Percentiles rank a stretch among this genome's conserved stretches.
These are phyloP conservation scores for Aspergillus versicolor DNA, from an alignment of 2,329 filamentous ascomycete species.

Conservation along the genomic window DNA sequence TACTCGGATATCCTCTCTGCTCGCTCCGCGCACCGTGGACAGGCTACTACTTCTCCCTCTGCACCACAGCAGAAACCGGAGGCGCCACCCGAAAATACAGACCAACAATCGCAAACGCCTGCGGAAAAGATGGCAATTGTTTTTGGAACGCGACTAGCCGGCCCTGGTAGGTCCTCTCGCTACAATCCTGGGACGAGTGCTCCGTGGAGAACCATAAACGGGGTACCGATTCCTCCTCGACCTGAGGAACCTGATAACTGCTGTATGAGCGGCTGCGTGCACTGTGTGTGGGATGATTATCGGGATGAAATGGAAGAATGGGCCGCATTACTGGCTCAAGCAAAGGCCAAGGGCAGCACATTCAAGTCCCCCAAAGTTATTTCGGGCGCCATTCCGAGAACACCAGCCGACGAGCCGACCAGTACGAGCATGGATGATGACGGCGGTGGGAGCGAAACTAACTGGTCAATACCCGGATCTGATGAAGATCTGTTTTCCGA, in stretches of 20 bases:
- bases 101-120: constrained; percentile 27
- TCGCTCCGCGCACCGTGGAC: constrained; percentile 24
- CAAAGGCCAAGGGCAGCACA: constrained; percentile 44
- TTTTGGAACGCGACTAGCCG: constrained; percentile 77
- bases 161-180: constrained; percentile 65
- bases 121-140: constrained; percentile 64
- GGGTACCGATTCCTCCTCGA: constrained; percentile 76
- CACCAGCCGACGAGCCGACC: constrained; percentile 50
- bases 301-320: constrained; percentile 91
- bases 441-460: constrained; percentile 70
- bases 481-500: constrained; percentile 68
- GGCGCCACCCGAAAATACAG: constrained; percentile 17
- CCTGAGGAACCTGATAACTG: constrained; percentile 95
- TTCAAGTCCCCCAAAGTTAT: constrained; percentile 26
- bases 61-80: constrained; percentile 15
- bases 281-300: constrained; percentile 93
- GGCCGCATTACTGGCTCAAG: constrained; percentile 65
- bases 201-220: constrained; percentile 63
- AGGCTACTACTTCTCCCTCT: constrained; percentile 19
- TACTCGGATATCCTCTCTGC: constrained; percentile 44
- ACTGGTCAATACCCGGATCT: constrained; percentile 55
- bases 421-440: constrained; percentile 74
- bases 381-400: constrained; percentile 32
- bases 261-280: constrained; percentile 98
- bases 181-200: constrained; percentile 55